phyloP scores from a whole-genome alignment of 2,329 filamentous ascomycete genomes.

The Pezicula neosporulosa region DNA sequence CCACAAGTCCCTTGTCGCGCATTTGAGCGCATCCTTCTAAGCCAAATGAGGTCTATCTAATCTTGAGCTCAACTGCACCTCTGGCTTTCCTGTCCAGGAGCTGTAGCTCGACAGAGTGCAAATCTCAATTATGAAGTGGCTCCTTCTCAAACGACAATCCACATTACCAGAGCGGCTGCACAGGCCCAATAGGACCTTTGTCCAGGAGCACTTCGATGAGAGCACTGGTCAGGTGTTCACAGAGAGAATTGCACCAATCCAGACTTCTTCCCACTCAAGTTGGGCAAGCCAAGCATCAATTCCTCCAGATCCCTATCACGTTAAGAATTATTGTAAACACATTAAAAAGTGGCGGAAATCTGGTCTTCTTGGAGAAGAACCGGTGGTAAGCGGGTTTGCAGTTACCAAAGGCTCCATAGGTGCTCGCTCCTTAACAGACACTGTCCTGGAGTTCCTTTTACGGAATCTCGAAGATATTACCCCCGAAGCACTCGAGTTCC shows the following conservation, averaged over 20 bases:
- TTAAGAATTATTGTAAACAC: conserved; percentile 2
- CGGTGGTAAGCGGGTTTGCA: neutral
- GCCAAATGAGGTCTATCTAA: too few relatives aligned
- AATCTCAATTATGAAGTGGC: conserved; percentile 6
- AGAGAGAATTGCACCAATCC: conserved; percentile 17
- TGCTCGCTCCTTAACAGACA: conserved; percentile 17
- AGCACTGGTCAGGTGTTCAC: conserved; percentile 24
- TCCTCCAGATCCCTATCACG: conserved; percentile 6
- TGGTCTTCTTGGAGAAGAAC: too few relatives aligned
- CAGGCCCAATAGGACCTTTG: neutral
- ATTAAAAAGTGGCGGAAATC: neutral
- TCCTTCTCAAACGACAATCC: neutral
- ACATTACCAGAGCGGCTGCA: neutral
- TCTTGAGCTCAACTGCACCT: too few relatives aligned
- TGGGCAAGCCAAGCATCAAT: conserved; percentile 15
- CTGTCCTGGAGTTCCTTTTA: conserved; percentile 17
- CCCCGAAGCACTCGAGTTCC: conserved; percentile 12
- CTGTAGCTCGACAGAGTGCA: neutral
- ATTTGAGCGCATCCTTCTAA: too few relatives aligned
- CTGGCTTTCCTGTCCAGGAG: too few relatives aligned
- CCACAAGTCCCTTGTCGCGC: too few relatives aligned
- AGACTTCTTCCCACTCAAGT: conserved; percentile 10
- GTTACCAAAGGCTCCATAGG: conserved; percentile 13
- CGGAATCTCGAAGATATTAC: conserved; percentile 17
- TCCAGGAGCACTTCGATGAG: conserved; percentile 18